phyloP scores from a whole-genome alignment of 2,329 filamentous ascomycete genomes.

The Epichloe bromicola region DNA sequence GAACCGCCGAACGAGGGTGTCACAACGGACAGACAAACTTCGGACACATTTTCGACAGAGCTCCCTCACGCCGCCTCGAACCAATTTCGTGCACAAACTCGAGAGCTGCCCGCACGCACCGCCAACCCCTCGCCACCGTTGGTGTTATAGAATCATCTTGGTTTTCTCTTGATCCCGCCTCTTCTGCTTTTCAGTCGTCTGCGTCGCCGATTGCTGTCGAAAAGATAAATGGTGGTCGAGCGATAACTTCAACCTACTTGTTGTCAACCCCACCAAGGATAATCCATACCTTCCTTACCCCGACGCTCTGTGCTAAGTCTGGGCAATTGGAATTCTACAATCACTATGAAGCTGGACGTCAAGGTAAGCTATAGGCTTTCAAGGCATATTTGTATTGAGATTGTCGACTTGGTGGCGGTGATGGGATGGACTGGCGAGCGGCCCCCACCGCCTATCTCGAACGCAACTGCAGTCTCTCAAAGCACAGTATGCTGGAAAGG shows the following conservation, averaged over 20 bases:
- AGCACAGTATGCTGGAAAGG: background rate
- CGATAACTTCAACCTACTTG: background rate
- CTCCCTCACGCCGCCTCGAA: background rate
- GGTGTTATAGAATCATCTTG: background rate
- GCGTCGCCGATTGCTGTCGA: background rate
- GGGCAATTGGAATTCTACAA: background rate
- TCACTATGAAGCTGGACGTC: slow-evolving; percentile 29
- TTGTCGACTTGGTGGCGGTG: background rate
- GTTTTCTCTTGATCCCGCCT: background rate
- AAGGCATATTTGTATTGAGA: background rate
- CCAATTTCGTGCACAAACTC: background rate
- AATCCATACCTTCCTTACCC: background rate
- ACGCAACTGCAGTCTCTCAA: background rate
- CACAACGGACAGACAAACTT: background rate
- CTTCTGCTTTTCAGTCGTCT: background rate
- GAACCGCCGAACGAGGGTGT: slow-evolving; percentile 2
- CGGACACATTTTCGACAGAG: slow-evolving; percentile 7
- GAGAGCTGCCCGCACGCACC: background rate
- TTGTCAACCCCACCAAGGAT: slow-evolving; percentile 2
- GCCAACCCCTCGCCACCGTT: background rate
- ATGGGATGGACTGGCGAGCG: background rate
- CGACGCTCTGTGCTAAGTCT: background rate
- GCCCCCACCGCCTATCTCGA: slow-evolving; percentile 5
- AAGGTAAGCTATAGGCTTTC: slow-evolving; percentile 19
- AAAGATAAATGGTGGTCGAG: slow-evolving; percentile 3